A percentile compares a stretch with the other conserved stretches of the same genome.
These are phyloP conservation scores for Dioszegia hungarica DNA, from an alignment of 768 basidiomycete species.

Conservation along the genomic window DNA sequence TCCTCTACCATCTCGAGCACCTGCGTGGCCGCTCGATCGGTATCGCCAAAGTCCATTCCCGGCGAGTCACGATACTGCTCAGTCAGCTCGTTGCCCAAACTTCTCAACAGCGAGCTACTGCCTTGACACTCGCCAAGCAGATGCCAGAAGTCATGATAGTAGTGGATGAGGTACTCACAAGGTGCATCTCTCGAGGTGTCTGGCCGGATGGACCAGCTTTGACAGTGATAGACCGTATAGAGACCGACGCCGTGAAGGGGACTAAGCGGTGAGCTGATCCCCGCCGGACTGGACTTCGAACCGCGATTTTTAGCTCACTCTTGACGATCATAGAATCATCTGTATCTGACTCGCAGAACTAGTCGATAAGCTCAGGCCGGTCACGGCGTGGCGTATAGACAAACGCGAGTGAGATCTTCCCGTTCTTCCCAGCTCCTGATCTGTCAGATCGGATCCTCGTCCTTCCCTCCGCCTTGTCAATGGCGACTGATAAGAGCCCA, in stretches of 20 bases:
- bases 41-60: slow-evolving; percentile 70
- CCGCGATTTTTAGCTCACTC: slow-evolving; percentile 40
- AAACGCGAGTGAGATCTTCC: slow-evolving; percentile 64
- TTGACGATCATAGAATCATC: slow-evolving; percentile 68
- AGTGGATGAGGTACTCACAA: slow-evolving; percentile 58
- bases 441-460: neutral
- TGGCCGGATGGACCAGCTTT: slow-evolving; percentile 77
- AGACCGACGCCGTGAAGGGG: slow-evolving; percentile 83
- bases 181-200: slow-evolving; percentile 65
- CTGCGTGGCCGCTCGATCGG: slow-evolving; percentile 62
- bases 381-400: slow-evolving; percentile 15
- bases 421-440: slow-evolving; percentile 64
- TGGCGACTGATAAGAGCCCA: neutral
- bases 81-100: neutral
- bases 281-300: too few species aligned
- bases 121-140: too few species aligned
- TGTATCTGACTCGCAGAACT: slow-evolving; percentile 84
- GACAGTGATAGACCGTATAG: slow-evolving; percentile 71
- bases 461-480: too few species aligned
- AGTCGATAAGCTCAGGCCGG: neutral
- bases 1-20: slow-evolving; percentile 66
- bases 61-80: slow-evolving; percentile 42
- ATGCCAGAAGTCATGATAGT: neutral
- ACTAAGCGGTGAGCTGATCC: slow-evolving; percentile 51
- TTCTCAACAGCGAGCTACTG: too few species aligned